Evolutionary conservation across 1,139 yeast species (phyloP), one percentile per base, ranked within the genome.

Genomic region (Wickerhamiella infanticola): DNA sequence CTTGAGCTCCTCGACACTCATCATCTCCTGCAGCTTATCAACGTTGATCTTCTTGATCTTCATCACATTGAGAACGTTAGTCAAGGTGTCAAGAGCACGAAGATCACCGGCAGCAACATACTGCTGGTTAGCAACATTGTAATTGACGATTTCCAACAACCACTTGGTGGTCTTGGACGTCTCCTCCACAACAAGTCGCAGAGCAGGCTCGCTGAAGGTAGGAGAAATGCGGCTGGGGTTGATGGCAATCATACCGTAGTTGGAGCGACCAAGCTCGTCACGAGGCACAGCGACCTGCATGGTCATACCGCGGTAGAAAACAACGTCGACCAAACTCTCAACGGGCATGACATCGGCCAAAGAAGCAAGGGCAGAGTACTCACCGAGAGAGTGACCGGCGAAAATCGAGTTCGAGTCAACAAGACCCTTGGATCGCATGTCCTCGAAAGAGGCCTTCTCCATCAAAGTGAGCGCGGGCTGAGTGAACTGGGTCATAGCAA

Each of bases 261-360:
- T 90, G 51, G 98, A 90, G 70, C 98, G 81, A 45, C 99, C 99
- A 45, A 69, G 64, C 49, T 79, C 75, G 67, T 90, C 99, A 70
- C 99, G 80, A 62, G 97, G 97, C 55, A 90, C 99, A 42, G 98
- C 98, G 54, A 90, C 98, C 74, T 90, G 98, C 98, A 90, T 90
- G 43, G 99, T 90, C 98, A 90, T 90, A 75, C 99, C 99, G 73
- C 99, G 80, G 75, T 90, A 93, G 75, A 90, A 90, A 42, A 90
- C 98, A 65, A 90, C 95, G 65, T 90, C 99, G 48, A 90, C 98
- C 58, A 90, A 74, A 7, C 94, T 82, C 70, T 93, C 98, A 60
- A 93, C 88, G 47, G 98, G 95, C 97, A 90, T 88, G 50, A 93
- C 97, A 63, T 90, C 95, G 48, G 96, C 98, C 62, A 90, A 74